Evolutionary conservation across 139 green algal genomes (phyloP), one percentile per base, ranked within the genome.

Genomic region (Raphidocelis subcapitata): DNA sequence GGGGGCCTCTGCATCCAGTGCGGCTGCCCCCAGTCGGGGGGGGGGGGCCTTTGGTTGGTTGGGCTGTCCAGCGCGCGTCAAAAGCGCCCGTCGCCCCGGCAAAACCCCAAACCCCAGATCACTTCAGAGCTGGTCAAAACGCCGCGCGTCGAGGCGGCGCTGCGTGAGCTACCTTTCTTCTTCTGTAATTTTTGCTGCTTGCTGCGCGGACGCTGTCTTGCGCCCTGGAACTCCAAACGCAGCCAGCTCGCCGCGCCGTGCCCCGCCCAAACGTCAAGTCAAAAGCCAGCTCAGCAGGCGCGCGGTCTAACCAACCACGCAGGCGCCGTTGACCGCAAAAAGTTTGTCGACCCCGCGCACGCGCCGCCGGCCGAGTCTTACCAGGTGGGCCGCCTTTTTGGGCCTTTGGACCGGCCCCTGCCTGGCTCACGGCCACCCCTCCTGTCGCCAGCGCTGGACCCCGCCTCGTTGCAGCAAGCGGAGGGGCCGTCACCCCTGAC

Each of bases 51-150:
- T 12, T 8, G 8, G 41, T 12, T 12, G 8, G 8, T 49, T 12
- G 8, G 41, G 8, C 41, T 49, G 8, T 49, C 41, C 8, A 49
- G 8, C 8, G 12, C 41, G 41, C 8, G 8, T 49, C 41, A 49
- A 20, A 49, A 20, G 8, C 8, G 8, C 8, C 12, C 41, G 8
- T 49, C 41, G 8, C 41, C n/a, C n/a, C n/a, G n/a, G n/a, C n/a
- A n/a, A n/a, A n/a, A n/a, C n/a, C n/a, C n/a, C n/a, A n/a, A 68
- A 18, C 68, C 78, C 41, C 56, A 81, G 32, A 77, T 76, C 24
- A 21, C 33, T 5, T 33, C 46, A 23, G 57, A 72, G 37, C 67
- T 79, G 37, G 60, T 87, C n/a, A 75, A 72, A n/a, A 63, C 63
- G 4, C 59, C 62, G 26, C 71, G 74, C 3, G 82, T 82, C 0